These are phyloP conservation scores for Ganoderma boninense DNA, from an alignment of 1,284 basidiomycete species.

Conservation along the genomic window DNA sequence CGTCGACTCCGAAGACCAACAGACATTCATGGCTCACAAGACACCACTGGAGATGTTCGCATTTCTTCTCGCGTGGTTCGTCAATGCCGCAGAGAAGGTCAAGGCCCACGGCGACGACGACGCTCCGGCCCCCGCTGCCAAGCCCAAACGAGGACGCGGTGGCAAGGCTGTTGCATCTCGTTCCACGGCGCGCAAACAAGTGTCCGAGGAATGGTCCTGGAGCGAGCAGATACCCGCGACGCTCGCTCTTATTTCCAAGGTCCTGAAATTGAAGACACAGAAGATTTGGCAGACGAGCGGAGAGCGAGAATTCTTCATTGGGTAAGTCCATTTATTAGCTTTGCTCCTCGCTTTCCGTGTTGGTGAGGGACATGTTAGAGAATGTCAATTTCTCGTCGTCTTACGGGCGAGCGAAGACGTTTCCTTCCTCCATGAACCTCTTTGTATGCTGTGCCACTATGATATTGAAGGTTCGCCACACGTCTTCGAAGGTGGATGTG, in stretches of 20 bases:
- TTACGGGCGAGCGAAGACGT: too few species aligned
- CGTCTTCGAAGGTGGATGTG: background rate
- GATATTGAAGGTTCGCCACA: background rate
- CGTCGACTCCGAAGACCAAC: slow-evolving; percentile 75
- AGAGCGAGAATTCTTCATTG: slow-evolving; percentile 86
- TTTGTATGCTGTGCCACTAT: too few species aligned
- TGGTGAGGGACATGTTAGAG: background rate
- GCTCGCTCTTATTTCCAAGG: slow-evolving; percentile 75
- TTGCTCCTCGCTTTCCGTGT: background rate
- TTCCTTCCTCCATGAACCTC: too few species aligned
- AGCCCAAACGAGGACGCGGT: slow-evolving; percentile 63
- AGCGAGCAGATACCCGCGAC: slow-evolving; percentile 76
- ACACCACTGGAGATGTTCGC: slow-evolving; percentile 86
- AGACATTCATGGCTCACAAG: slow-evolving; percentile 75
- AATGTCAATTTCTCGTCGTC: background rate
- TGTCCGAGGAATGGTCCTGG: slow-evolving; percentile 75
- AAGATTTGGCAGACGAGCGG: slow-evolving; percentile 89
- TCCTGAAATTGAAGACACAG: slow-evolving; percentile 78
- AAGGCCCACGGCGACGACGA: slow-evolving; percentile 64
- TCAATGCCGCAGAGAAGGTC: slow-evolving; percentile 78
- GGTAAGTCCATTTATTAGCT: slow-evolving; percentile 53
- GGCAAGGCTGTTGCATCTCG: slow-evolving; percentile 59
- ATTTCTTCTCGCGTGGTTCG: slow-evolving; percentile 90
- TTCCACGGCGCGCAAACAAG: slow-evolving; percentile 52
- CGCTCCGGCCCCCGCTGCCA: slow-evolving; percentile 53